These are phyloP conservation scores for Plectranthus barbatus DNA, from an alignment of 257 asterid species.

Conservation along the genomic window DNA sequence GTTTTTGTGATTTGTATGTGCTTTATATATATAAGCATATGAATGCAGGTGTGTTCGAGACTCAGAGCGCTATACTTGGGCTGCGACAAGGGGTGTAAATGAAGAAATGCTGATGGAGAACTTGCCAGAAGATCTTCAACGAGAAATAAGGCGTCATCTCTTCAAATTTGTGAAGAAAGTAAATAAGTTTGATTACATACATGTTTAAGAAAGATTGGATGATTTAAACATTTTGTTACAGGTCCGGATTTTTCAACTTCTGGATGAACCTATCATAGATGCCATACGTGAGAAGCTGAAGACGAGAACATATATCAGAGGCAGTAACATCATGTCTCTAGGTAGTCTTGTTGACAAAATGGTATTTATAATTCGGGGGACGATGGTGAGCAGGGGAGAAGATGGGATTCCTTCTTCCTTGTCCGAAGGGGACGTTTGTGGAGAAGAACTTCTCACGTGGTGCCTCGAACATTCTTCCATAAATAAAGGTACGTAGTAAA, in stretches of 20 bases:
- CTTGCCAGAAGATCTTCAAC: conserved; percentile 91
- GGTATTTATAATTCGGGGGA: conserved; percentile 87
- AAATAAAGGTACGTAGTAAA: conserved; percentile 62
- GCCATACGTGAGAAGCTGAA: conserved; percentile 78
- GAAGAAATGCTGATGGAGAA: conserved; percentile 80
- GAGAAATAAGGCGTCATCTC: conserved; percentile 84
- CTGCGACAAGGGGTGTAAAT: conserved; percentile 89
- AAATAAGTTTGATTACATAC: conserved; percentile 37
- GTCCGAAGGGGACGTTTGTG: conserved; percentile 76
- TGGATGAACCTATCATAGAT: conserved; percentile 79
- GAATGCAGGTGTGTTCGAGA: conserved; percentile 74
- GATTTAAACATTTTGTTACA: conserved; percentile 14
- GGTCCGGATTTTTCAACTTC: conserved; percentile 70
- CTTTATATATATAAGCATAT: conserved; percentile 5
- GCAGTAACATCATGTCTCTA: conserved; percentile 47
- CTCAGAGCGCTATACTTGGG: conserved; percentile 84
- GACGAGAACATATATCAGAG: conserved; percentile 73
- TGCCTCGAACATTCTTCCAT: conserved; percentile 90
- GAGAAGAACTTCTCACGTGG: conserved; percentile 97
- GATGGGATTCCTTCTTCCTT: conserved; percentile 46
- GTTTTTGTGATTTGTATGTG: neutral
- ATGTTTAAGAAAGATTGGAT: neutral
- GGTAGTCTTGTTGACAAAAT: conserved; percentile 84
- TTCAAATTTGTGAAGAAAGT: conserved; percentile 72
- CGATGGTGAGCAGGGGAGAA: conserved; percentile 67